A percentile compares a stretch with the other conserved stretches of the same genome.
These are phyloP conservation scores for Lichtheimia hyalospora DNA, from an alignment of 371 early-diverging fungal genomes.

Conservation along the genomic window DNA sequence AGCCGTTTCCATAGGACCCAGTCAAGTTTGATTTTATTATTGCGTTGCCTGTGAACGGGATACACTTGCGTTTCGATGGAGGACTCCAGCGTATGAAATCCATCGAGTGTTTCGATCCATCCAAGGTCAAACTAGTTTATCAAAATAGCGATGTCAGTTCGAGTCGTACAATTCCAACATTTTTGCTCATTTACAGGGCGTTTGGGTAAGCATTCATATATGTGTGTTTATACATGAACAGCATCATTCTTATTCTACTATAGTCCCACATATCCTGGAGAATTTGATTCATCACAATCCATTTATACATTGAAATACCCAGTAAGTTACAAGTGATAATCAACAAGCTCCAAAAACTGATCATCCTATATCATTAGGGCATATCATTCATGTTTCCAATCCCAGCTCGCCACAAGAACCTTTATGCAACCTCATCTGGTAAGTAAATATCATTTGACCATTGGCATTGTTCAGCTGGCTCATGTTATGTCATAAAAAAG, in stretches of 20 bases:
- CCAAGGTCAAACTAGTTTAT: conserved; percentile 61
- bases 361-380: conserved; percentile 47
- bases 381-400: conserved; percentile 75
- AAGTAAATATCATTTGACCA: not conserved
- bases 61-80: conserved; percentile 65
- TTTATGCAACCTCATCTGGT: conserved; percentile 49
- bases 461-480: too few relatives aligned
- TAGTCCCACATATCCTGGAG: conserved; percentile 70
- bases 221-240: not conserved
- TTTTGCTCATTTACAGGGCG: conserved; percentile 63
- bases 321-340: conserved; percentile 32
- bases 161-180: conserved; percentile 64
- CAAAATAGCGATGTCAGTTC: conserved; percentile 69
- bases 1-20: conserved; percentile 44
- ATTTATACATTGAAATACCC: conserved; percentile 72
- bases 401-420: conserved; percentile 54
- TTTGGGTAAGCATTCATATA: conserved; percentile 55
- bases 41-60: conserved; percentile 59
- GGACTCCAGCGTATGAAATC: conserved; percentile 62
- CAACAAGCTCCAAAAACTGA: not conserved
- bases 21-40: conserved; percentile 61
- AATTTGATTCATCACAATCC: conserved; percentile 51
- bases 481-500: conserved; percentile 20
- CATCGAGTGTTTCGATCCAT: conserved; percentile 66
- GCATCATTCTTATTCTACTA: not conserved